Conservation (phyloP, 805 yeast species). For the Saccharomycopsis sp. region DNA sequence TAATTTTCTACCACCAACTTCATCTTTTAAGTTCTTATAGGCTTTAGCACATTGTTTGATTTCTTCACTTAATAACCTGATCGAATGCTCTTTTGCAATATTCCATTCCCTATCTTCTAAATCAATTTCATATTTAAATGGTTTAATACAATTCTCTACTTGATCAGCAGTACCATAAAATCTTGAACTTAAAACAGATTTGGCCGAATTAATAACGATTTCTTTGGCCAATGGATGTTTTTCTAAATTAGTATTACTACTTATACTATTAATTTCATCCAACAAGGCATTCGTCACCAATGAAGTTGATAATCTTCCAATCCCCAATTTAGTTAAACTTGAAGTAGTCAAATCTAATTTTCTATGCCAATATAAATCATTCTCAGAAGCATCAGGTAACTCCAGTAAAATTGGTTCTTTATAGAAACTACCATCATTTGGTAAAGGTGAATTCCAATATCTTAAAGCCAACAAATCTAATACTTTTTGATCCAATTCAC, state of each 20-base stretch:
- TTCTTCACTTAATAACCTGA: constrained; percentile 72
- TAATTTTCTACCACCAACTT: constrained; percentile 79
- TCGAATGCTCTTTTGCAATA: constrained; percentile 70
- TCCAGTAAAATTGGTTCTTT: constrained; percentile 48
- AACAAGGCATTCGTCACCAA: constrained; percentile 74
- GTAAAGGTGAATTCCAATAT: constrained; percentile 76
- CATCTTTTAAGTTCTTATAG: constrained; percentile 49
- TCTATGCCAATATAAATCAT: constrained; percentile 80
- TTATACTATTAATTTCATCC: constrained; percentile 68
- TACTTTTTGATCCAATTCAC: constrained; percentile 83
- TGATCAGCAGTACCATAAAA: constrained; percentile 94
- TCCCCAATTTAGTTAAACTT: constrained; percentile 83
- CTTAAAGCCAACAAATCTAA: constrained; percentile 80
- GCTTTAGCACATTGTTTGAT: constrained; percentile 70
- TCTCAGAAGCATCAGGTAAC: constrained; percentile 49
- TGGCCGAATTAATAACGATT: constrained; percentile 80
- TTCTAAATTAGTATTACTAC: constrained; percentile 65
- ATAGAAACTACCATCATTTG: constrained; percentile 9
- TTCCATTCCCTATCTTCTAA: constrained; percentile 94
- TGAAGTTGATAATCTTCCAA: constrained; percentile 83
- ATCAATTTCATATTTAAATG: constrained; percentile 95
- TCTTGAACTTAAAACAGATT: constrained; percentile 65
- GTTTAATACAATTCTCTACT: constrained; percentile 96
- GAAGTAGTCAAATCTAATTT: constrained; percentile 81
- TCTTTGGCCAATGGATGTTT: constrained; percentile 83